Evolutionary conservation across 2,329 filamentous ascomycete species (phyloP).

Genomic region (Aaosphaeria pasadenensis): DNA sequence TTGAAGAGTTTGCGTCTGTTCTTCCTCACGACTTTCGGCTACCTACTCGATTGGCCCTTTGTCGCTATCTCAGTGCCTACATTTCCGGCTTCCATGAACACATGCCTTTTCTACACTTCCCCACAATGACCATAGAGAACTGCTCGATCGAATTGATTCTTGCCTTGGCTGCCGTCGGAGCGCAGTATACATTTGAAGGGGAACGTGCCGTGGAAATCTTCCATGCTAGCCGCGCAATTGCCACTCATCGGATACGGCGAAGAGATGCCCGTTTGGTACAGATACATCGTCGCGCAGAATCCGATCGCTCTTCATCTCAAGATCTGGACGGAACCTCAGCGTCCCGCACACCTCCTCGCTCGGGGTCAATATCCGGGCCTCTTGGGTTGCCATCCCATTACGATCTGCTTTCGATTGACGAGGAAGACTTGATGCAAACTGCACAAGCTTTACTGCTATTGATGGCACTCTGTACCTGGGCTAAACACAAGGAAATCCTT

Average conservation of each 20-base stretch:
- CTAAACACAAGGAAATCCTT: slow-evolving; percentile 55
- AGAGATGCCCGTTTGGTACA: slow-evolving; percentile 46
- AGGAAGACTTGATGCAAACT: slow-evolving; percentile 55
- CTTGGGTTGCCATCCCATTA: slow-evolving; percentile 23
- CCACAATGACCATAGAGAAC: slow-evolving; percentile 62
- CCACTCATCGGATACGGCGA: slow-evolving; percentile 50
- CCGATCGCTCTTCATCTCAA: slow-evolving; percentile 14
- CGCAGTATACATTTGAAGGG: slow-evolving; percentile 59
- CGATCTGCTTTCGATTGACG: slow-evolving; percentile 7
- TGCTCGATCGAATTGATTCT: slow-evolving; percentile 66
- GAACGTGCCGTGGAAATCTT: slow-evolving; percentile 55
- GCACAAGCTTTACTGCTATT: slow-evolving; percentile 62
- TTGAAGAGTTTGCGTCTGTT: slow-evolving; percentile 61
- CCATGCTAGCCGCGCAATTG: slow-evolving; percentile 54
- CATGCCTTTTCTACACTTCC: slow-evolving; percentile 64
- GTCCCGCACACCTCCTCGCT: slow-evolving; percentile 13
- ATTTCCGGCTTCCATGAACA: slow-evolving; percentile 64
- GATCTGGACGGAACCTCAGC: slow-evolving; percentile 11
- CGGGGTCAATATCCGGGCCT: slow-evolving; percentile 19
- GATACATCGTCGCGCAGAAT: slow-evolving; percentile 18
- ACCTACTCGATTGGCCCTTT: slow-evolving; percentile 66
- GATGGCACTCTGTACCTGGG: slow-evolving; percentile 61
- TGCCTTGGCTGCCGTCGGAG: slow-evolving; percentile 65
- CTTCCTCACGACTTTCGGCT: slow-evolving; percentile 63
- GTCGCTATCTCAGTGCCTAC: slow-evolving; percentile 68